phyloP scores from a whole-genome alignment of 108 stramenopile species.

The Skeletonema tropicum region DNA sequence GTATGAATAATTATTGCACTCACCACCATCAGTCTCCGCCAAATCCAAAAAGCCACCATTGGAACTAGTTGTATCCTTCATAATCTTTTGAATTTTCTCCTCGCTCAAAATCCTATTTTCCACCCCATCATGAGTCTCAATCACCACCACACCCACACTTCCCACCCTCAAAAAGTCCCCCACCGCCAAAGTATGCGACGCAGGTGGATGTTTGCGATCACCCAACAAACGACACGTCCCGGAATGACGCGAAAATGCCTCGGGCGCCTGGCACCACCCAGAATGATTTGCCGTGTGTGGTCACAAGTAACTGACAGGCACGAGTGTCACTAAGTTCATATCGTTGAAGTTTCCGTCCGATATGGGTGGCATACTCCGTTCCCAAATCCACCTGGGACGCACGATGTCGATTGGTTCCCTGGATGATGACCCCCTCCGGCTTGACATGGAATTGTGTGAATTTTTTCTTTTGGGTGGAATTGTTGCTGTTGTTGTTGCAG shows the following conservation, averaged over 20 bases:
- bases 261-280: constrained; percentile 96
- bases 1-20: constrained; percentile 18
- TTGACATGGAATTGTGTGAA: constrained; percentile 84
- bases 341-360: constrained; percentile 81
- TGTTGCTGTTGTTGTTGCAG: constrained; percentile 79
- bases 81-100: constrained; percentile 90
- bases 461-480: constrained; percentile 68
- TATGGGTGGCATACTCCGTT: constrained; percentile 72
- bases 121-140: constrained; percentile 90
- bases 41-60: constrained; percentile 82
- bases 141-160: constrained; percentile 95
- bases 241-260: constrained; percentile 95
- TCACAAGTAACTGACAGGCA: constrained; percentile 90
- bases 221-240: constrained; percentile 95
- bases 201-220: constrained; percentile 88
- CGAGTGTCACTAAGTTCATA: constrained; percentile 88
- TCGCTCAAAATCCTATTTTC: constrained; percentile 82
- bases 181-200: constrained; percentile 79
- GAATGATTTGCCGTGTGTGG: constrained; percentile 85
- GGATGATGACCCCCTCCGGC: constrained; percentile 89
- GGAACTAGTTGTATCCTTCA: constrained; percentile 86
- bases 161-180: constrained; percentile 95
- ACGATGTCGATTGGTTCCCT: constrained; percentile 78
- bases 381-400: constrained; percentile 70
- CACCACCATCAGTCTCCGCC: constrained; percentile 87